Evolutionary conservation across 129 eudicot species (phyloP), one percentile per base, ranked within the genome.

Genomic region (Arctium minus): DNA sequence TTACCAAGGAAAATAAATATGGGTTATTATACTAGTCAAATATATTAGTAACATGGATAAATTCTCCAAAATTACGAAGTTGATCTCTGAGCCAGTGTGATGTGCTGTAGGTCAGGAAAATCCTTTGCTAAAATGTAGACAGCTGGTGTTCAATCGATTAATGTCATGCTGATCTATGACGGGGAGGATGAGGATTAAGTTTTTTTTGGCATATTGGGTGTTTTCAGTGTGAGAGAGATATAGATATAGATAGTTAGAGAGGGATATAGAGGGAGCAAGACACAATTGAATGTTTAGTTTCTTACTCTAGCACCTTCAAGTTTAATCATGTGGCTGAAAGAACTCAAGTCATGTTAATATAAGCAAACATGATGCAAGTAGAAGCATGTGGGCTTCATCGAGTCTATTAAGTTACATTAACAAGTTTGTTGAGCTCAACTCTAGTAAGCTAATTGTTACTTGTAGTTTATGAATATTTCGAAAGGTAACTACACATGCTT

Each of bases 361-460:
- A 33, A 76, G 30, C 32, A 33, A 56, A 50, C 33, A 1, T 36
- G 72, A 77, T 39, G 13, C 65, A 18, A n/a, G 36, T 60, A 77
- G 72, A 77, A 56, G 56, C 35, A n/a, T 77, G 50, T 77, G 72
- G 36, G 39, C 50, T 77, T 77, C 29, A 31, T 35, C 33, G 6
- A 77, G 71, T 10, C 33, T 77, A 65, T 77, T 77, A 76, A 76
- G 72, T 18, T 56, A 1, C 6, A 40, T 39, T 29, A 74, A 35
- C 18, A 77, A 11, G 72, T 44, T 77, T 60, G 53, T 60, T 30
- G 39, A 60, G 22, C n/a, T 77, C 5, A 36, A 60, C 53, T 32
- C 67, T 56, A 77, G 81, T 77, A 78, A 36, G 53, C 38, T 77
- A 69, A 15, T 67, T 39, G 22, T 4, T 79, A 37, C 60, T 44